These are phyloP conservation scores for Annulohypoxylon truncatum DNA, from an alignment of 2,329 filamentous ascomycete genomes.

Conservation along the genomic window DNA sequence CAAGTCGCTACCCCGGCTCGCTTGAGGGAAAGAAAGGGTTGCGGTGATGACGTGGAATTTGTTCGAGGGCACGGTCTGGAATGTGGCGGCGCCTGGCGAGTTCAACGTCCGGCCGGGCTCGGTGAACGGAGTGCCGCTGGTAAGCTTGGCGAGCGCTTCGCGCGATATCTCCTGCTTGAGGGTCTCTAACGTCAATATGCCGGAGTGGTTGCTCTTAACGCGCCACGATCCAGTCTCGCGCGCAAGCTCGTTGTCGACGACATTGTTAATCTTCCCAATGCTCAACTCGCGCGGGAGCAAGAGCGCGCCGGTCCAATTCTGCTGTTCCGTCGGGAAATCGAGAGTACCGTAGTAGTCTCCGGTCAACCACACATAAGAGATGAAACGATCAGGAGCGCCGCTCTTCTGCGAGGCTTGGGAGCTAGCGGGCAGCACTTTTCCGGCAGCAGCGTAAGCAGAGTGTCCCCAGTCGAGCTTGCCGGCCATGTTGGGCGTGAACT, in stretches of 20 bases:
- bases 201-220: constrained; percentile 47
- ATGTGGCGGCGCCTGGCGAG: constrained; percentile 27
- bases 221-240: constrained; percentile 55
- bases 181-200: constrained; percentile 53
- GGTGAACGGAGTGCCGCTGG: constrained; percentile 39
- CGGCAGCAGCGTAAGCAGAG: constrained; percentile 58
- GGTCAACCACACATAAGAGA: constrained; percentile 57
- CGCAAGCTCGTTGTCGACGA: constrained; percentile 55
- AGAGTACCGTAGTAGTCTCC: constrained; percentile 56
- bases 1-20: constrained; percentile 50
- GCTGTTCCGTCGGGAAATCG: constrained; percentile 54
- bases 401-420: constrained; percentile 54
- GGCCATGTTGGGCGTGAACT: constrained; percentile 56
- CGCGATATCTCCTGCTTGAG: constrained; percentile 55
- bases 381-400: constrained; percentile 55
- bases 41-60: constrained; percentile 56
- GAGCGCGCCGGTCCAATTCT: constrained; percentile 59
- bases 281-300: constrained; percentile 57
- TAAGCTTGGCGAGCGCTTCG: constrained; percentile 51
- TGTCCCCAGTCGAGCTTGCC: constrained; percentile 56
- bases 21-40: constrained; percentile 52
- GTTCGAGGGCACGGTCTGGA: constrained; percentile 40
- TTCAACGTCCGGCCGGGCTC: constrained; percentile 43
- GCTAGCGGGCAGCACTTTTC: constrained; percentile 54
- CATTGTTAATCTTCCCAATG: constrained; percentile 54